Evolutionary conservation across 768 basidiomycete genomes (phyloP).

Genomic region (Amanita molliuscula): DNA sequence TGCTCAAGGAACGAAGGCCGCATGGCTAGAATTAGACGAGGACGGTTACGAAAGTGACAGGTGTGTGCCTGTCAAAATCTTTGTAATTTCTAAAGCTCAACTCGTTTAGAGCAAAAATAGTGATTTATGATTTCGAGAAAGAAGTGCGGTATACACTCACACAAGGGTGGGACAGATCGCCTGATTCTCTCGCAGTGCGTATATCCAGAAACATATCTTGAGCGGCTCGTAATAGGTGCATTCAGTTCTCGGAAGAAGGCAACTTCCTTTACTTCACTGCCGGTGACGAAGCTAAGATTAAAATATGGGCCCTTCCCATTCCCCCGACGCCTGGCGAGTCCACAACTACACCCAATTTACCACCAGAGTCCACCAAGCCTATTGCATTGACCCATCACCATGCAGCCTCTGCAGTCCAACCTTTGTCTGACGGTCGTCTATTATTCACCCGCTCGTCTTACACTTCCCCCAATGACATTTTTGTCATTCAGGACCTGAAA

Average conservation of each 20-base stretch:
- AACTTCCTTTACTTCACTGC: slow-evolving; percentile 61
- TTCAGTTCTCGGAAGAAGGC: slow-evolving; percentile 68
- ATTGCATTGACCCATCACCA: slow-evolving; percentile 47
- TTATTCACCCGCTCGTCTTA: slow-evolving; percentile 69
- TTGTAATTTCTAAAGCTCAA: background rate
- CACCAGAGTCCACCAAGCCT: slow-evolving; percentile 40
- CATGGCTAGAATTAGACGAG: slow-evolving; percentile 80
- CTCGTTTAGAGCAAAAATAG: slow-evolving; percentile 51
- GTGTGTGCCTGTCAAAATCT: slow-evolving; percentile 18
- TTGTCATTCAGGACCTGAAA: slow-evolving; percentile 42
- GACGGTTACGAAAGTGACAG: slow-evolving; percentile 90
- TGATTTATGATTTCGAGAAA: slow-evolving; percentile 65
- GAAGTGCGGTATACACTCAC: slow-evolving; percentile 66
- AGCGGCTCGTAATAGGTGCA: background rate
- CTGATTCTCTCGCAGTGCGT: slow-evolving; percentile 48
- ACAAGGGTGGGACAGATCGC: slow-evolving; percentile 80
- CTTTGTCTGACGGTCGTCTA: slow-evolving; percentile 49
- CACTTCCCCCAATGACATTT: slow-evolving; percentile 73
- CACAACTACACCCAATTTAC: slow-evolving; percentile 39
- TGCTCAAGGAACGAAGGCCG: slow-evolving; percentile 55
- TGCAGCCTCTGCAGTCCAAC: slow-evolving; percentile 50
- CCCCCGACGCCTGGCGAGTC: slow-evolving; percentile 50
- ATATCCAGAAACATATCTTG: background rate
- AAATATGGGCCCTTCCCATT: slow-evolving; percentile 61
- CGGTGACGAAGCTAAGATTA: slow-evolving; percentile 70